Evolutionary conservation across 2,329 filamentous ascomycete species (phyloP).

Genomic region (Alternaria burnsii): DNA sequence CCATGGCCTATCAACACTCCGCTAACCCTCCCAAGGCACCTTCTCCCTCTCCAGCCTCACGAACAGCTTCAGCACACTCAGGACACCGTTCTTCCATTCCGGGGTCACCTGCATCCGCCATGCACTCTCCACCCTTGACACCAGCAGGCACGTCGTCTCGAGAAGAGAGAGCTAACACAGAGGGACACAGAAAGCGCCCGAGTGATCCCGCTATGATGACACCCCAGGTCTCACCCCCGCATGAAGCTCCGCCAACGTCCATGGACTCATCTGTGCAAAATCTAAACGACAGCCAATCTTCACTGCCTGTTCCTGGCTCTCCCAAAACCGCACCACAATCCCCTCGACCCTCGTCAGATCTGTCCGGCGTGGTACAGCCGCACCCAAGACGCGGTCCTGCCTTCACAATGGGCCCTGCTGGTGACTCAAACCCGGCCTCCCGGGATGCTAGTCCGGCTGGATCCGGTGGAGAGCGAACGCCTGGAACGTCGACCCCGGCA

Average conservation of each 20-base stretch:
- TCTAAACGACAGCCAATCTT: constrained; percentile 30
- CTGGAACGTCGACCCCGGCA: constrained; percentile 63
- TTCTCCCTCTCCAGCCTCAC: constrained; percentile 57
- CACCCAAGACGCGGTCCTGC: constrained; percentile 60
- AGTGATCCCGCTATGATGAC: constrained; percentile 63
- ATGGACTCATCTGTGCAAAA: constrained; percentile 42
- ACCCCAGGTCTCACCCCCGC: constrained; percentile 64
- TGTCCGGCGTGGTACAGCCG: constrained; percentile 53
- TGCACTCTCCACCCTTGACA: constrained; percentile 89
- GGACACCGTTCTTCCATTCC: constrained; percentile 58
- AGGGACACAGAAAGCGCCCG: constrained; percentile 49
- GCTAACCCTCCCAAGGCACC: constrained; percentile 52
- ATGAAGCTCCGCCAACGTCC: constrained; percentile 61
- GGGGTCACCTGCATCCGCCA: constrained; percentile 72
- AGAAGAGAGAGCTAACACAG: constrained; percentile 56
- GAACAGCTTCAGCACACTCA: constrained; percentile 63
- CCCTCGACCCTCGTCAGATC: constrained; percentile 55
- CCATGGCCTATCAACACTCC: constrained; percentile 9
- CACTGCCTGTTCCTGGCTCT: constrained; percentile 37
- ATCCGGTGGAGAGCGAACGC: constrained; percentile 59
- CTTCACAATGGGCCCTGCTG: constrained; percentile 66
- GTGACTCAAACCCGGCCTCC: constrained; percentile 63
- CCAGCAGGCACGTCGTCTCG: constrained; percentile 77
- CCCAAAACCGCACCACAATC: constrained; percentile 46
- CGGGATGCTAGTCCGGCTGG: constrained; percentile 71